phyloP scores from a whole-genome alignment of 805 yeast species.

The Clavispora vitiphila region DNA sequence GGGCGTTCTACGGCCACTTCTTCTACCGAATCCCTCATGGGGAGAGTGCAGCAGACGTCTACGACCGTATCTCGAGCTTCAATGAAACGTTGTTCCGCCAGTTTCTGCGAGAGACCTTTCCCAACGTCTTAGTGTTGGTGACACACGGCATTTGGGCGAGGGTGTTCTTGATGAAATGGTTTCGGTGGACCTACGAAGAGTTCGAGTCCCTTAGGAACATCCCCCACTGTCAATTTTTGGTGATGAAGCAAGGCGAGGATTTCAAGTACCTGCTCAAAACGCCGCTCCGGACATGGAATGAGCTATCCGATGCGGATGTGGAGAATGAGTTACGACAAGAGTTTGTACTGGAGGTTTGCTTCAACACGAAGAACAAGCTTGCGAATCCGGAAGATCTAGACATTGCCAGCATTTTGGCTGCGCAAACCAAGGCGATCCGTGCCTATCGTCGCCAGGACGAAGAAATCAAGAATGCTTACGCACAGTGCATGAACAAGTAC shows the following conservation, averaged over 20 bases:
- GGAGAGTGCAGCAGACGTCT: constrained; percentile 94
- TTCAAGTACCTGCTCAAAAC: constrained; percentile 57
- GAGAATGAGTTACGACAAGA: constrained; percentile 34
- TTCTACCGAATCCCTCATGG: constrained; percentile 91
- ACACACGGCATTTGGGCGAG: constrained; percentile 95
- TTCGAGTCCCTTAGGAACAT: constrained; percentile 80
- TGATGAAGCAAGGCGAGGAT: constrained; percentile 59
- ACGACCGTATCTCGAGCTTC: constrained; percentile 84
- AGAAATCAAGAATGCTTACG: constrained; percentile 37
- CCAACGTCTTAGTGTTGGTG: constrained; percentile 78
- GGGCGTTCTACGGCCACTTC: constrained; percentile 76
- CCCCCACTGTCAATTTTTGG: constrained; percentile 77
- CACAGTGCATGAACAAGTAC: constrained; percentile 14
- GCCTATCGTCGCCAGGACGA: constrained; percentile 39
- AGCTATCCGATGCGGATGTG: constrained; percentile 39
- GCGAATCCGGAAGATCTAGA: constrained; percentile 34
- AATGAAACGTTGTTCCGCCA: constrained; percentile 83
- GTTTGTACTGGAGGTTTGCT: constrained; percentile 31
- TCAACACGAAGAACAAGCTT: constrained; percentile 32
- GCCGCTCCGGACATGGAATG: constrained; percentile 68
- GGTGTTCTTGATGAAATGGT: constrained; percentile 92
- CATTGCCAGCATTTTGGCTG: constrained; percentile 30
- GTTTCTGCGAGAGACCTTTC: constrained; percentile 63
- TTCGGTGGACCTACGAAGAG: constrained; percentile 84
- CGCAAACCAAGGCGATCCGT: constrained; percentile 34